A percentile compares a stretch with the other conserved stretches of the same genome.
Evolutionary conservation across 352 stramenopile species (phyloP).

Genomic region (Globisporangium camurandrum): DNA sequence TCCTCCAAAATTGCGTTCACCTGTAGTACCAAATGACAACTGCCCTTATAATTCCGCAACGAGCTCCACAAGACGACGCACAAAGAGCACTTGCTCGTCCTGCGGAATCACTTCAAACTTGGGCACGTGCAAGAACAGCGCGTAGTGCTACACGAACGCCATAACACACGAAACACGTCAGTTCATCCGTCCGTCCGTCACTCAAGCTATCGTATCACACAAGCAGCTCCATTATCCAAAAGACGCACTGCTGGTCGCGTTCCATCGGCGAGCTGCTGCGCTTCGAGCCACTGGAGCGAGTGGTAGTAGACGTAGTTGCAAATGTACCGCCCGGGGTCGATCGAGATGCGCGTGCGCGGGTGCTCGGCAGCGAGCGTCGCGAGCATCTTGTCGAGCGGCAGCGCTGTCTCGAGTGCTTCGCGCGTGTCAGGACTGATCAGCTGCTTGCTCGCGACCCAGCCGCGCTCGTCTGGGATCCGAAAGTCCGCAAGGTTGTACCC

Average conservation of each 20-base stretch:
- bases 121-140: slow-evolving; percentile 75
- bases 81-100: slow-evolving; percentile 54
- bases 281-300: slow-evolving; percentile 61
- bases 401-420: slow-evolving; percentile 32
- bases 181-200: neutral
- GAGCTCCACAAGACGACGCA: slow-evolving; percentile 48
- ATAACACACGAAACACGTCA: neutral
- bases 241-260: no score
- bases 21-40: no score
- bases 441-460: slow-evolving; percentile 46
- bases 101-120: slow-evolving; percentile 45
- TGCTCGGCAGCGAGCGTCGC: slow-evolving; percentile 22
- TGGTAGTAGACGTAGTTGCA: slow-evolving; percentile 85
- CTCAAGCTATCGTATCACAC: no score
- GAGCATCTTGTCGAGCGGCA: slow-evolving; percentile 58
- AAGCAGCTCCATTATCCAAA: no score
- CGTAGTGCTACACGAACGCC: slow-evolving; percentile 27
- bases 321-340: slow-evolving; percentile 73
- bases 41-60: slow-evolving; percentile 28
- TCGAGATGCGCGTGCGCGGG: slow-evolving; percentile 41
- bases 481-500: slow-evolving; percentile 82
- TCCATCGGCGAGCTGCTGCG: no score
- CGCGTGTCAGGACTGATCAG: slow-evolving; percentile 40
- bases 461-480: slow-evolving; percentile 70
- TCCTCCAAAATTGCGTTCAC: no score